Conservation (phyloP, 2,329 filamentous ascomycete genomes). For the Fusarium devonianum region DNA sequence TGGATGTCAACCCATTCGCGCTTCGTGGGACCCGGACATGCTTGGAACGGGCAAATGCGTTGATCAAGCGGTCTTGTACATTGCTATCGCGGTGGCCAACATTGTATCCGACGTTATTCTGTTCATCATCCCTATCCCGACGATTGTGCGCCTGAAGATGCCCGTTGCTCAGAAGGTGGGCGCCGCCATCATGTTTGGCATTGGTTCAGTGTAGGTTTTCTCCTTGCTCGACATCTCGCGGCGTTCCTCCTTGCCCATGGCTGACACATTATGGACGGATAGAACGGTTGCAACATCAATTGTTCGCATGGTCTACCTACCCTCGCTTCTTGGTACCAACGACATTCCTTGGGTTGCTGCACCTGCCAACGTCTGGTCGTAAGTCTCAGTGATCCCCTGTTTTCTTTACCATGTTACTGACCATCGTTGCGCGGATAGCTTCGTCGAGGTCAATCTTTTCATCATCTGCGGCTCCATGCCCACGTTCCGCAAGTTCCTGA, state of each 20-base stretch:
- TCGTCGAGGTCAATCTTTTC: conserved; percentile 49
- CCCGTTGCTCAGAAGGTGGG: conserved; percentile 54
- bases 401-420: too few species aligned
- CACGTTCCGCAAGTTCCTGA: conserved; percentile 58
- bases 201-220: conserved; percentile 47
- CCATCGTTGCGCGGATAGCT: too few species aligned
- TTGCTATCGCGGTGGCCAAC: conserved; percentile 56
- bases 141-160: conserved; percentile 53
- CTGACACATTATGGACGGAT: too few species aligned
- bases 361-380: conserved; percentile 42
- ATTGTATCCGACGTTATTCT: conserved; percentile 56
- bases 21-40: conserved; percentile 34
- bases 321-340: conserved; percentile 32
- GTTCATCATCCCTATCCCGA: conserved; percentile 55
- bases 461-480: conserved; percentile 47
- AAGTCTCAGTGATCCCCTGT: conserved; percentile 17
- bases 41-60: conserved; percentile 49
- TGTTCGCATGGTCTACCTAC: conserved; percentile 40
- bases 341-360: conserved; percentile 45
- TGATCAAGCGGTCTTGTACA: conserved; percentile 54
- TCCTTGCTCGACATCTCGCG: too few species aligned
- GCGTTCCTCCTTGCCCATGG: too few species aligned
- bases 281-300: conserved; percentile 46
- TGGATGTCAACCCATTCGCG: conserved; percentile 33
- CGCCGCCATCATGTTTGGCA: conserved; percentile 52